A percentile compares a stretch with the other conserved stretches of the same genome.
Conservation (phyloP, 257 asterid species). For the Ocimum tenuiflorum region DNA sequence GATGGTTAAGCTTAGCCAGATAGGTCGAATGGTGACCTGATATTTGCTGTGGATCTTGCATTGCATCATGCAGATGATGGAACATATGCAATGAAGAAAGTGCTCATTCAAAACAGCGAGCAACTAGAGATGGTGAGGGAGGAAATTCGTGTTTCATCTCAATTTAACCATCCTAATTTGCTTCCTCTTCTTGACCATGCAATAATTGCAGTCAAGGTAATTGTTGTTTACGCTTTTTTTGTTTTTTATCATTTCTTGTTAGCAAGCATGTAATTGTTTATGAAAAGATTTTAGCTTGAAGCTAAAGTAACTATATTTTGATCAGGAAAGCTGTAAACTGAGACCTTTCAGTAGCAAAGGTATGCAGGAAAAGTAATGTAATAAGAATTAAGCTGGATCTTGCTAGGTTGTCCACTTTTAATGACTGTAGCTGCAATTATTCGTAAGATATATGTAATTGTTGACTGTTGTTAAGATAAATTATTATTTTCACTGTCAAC, state of each 20-base stretch:
- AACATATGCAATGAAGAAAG: conserved; percentile 98
- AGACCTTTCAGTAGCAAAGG: not conserved
- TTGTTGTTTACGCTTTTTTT: not conserved
- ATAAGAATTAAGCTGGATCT: not conserved
- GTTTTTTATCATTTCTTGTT: not conserved
- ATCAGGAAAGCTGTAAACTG: not conserved
- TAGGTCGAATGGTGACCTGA: conserved; percentile 11
- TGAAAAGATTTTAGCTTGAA: not conserved
- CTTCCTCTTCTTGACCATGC: conserved; percentile 99
- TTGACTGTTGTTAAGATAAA: too few relatives aligned
- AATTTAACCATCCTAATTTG: conserved; percentile 82
- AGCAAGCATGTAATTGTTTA: not conserved
- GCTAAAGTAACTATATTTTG: not conserved
- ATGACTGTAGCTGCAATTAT: not conserved
- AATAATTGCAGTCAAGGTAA: conserved; percentile 89
- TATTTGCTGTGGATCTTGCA: conserved; percentile 13
- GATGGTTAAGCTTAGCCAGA: conserved; percentile 5
- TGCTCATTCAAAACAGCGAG: conserved; percentile 78
- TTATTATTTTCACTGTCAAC: too few relatives aligned
- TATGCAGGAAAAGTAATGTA: not conserved
- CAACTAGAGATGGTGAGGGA: conserved; percentile 87
- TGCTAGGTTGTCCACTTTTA: not conserved
- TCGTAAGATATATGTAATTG: too few relatives aligned
- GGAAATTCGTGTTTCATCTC: conserved; percentile 85
- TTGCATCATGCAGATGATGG: conserved; percentile 64